Percentiles rank a stretch among this genome's conserved stretches.
phyloP scores from a whole-genome alignment of 345 rosid genomes.

The Clausena lansium region DNA sequence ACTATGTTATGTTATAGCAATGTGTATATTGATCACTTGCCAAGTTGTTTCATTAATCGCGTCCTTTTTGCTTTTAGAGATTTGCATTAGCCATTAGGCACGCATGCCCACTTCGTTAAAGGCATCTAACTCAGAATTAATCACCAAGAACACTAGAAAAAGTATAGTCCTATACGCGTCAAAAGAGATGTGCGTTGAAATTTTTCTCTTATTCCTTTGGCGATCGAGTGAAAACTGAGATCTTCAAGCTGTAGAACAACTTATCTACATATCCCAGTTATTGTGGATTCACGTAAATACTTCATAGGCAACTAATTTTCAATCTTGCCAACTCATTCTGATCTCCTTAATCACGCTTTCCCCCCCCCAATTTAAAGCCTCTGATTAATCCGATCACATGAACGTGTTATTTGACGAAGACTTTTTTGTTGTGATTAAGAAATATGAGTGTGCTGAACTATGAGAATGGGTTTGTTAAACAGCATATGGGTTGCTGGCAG shows the following conservation, averaged over 20 bases:
- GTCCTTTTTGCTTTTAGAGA: neutral
- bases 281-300: neutral
- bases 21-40: neutral
- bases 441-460: neutral
- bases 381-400: neutral
- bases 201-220: neutral
- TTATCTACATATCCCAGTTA: neutral
- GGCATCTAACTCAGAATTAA: conserved; percentile 2
- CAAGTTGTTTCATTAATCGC: neutral
- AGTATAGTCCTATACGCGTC: neutral
- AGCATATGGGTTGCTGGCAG: conserved; percentile 6
- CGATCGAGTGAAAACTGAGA: neutral
- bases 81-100: neutral
- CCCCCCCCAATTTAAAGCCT: neutral
- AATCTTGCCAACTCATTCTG: conserved; percentile 11
- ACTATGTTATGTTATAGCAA: neutral
- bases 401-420: neutral
- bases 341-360: neutral
- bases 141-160: neutral
- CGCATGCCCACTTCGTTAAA: neutral
- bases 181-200: conserved; percentile 20
- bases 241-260: conserved; percentile 2
- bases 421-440: neutral
- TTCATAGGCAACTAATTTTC: conserved; percentile 1
- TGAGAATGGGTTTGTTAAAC: neutral